Base-by-base conservation (phyloP, 2,329 filamentous ascomycete species). In the Podosphaera leucotricha region DNA sequence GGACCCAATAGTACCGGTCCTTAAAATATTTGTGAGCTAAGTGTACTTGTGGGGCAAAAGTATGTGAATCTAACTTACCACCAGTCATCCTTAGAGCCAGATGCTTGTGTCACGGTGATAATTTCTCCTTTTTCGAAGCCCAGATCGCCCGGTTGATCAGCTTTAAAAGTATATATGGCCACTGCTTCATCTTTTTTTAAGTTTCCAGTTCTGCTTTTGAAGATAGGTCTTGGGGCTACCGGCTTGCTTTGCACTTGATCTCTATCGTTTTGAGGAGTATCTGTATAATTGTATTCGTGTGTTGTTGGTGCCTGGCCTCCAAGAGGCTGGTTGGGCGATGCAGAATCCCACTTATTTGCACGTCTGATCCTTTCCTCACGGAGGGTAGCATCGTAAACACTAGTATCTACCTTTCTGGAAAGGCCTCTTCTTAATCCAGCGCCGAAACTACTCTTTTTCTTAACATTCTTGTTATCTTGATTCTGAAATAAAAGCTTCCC, bases 51-150 rank as follows among this genome's bases (percentile, higher is more conserved):
- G 13, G 11, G 28, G 11, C 5, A 35, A 22, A 28, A 2, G 6
- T 30, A 19, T 41, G 13, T 18, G 21, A 18, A 2, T 20, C 5
- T 42, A 21, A 71, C 74, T 53, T 67, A 80, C 75, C 87, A 95
- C 87, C 87, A 95, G 60, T 95, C 87, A 46, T 85, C 86, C 46
- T 83, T 80, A 53, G 80, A 94, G 3, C 95, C 83, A 4, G 87
- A 95, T 61, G 81, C 80, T 66, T 98, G 94, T 46, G 92, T 60
- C 46, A 98, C 85, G 1, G 85, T 94, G 51, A 98, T 94, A 46
- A 95, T 62, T 24, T 98, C 90, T 18, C 90, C 90, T 68, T 98
- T 98, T 66, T 92, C 93, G 64, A 98, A 98, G 0, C 79, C 83
- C 46, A 95, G 60, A 59, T 98, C 87, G 3, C 87, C 87, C 0